A percentile compares a stretch with the other conserved stretches of the same genome.
Evolutionary conservation across 805 yeast species (phyloP).

Genomic region (Metschnikowia hibisci): DNA sequence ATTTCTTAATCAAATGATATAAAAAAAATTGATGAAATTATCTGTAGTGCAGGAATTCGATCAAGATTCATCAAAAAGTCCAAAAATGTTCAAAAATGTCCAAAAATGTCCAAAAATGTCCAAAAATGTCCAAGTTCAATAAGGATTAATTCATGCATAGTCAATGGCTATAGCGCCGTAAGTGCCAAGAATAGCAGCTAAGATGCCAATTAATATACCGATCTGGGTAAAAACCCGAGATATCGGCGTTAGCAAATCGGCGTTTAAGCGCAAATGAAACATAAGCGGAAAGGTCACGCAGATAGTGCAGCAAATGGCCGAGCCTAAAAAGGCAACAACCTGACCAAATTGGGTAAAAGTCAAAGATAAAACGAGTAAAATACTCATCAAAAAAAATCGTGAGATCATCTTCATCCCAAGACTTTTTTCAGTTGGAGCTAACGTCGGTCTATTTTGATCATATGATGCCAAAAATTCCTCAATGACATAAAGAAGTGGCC

Average conservation of each 20-base stretch:
- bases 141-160: background rate
- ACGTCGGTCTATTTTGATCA: slow-evolving; percentile 7
- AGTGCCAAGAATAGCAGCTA: slow-evolving; percentile 17
- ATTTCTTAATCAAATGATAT: background rate
- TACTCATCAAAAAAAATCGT: slow-evolving; percentile 23
- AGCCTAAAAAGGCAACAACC: slow-evolving; percentile 39
- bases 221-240: slow-evolving; percentile 1
- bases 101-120: no score
- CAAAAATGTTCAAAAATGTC: no score
- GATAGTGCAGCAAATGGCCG: slow-evolving; percentile 39
- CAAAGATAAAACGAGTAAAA: slow-evolving; percentile 22
- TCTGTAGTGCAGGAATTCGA: no score
- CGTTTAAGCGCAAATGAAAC: slow-evolving; percentile 24
- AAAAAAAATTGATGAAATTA: no score
- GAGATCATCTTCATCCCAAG: slow-evolving; percentile 8
- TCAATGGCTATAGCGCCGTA: slow-evolving; percentile 14
- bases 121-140: no score
- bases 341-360: slow-evolving; percentile 37
- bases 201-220: slow-evolving; percentile 13
- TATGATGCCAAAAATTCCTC: slow-evolving; percentile 24
- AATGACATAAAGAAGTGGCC: slow-evolving; percentile 38
- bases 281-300: slow-evolving; percentile 39
- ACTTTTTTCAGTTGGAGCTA: background rate
- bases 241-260: slow-evolving; percentile 9
- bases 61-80: no score